Percentiles rank a stretch among this genome's conserved stretches.
These are phyloP conservation scores for Aotearoamyces nothofagi DNA, from an alignment of 2,329 filamentous ascomycete species.

Conservation along the genomic window DNA sequence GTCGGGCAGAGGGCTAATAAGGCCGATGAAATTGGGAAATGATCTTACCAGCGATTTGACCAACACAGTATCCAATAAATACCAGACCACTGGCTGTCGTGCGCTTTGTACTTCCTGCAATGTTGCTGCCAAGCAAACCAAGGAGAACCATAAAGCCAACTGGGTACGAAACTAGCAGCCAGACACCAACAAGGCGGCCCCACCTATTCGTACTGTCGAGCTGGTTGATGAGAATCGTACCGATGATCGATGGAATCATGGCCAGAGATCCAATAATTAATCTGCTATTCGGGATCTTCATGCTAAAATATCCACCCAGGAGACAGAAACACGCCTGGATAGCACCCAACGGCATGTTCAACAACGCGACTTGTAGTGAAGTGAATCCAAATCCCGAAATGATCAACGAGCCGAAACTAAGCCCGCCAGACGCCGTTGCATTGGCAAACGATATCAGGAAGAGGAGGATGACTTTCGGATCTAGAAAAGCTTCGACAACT, in stretches of 20 bases:
- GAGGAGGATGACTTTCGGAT: slow-evolving; percentile 6
- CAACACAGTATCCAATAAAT: slow-evolving; percentile 60
- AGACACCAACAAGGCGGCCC: slow-evolving; percentile 19
- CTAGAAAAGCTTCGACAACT: slow-evolving; percentile 9
- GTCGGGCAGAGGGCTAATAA: slow-evolving; percentile 11
- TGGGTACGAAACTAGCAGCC: slow-evolving; percentile 18
- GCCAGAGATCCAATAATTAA: slow-evolving; percentile 16
- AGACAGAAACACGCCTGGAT: slow-evolving; percentile 10
- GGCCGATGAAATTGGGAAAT: too few species aligned
- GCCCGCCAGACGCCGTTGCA: slow-evolving; percentile 8
- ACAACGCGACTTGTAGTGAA: slow-evolving; percentile 19
- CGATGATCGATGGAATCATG: slow-evolving; percentile 20
- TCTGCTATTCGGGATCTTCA: slow-evolving; percentile 13
- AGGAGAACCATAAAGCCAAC: slow-evolving; percentile 21
- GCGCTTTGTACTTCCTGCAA: slow-evolving; percentile 62
- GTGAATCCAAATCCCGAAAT: slow-evolving; percentile 23
- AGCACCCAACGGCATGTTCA: slow-evolving; percentile 35
- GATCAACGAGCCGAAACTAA: slow-evolving; percentile 21
- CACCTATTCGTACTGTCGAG: slow-evolving; percentile 15
- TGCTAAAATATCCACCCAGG: slow-evolving; percentile 6
- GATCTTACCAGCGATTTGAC: too few species aligned
- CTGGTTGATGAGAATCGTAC: slow-evolving; percentile 18
- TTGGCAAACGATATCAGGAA: slow-evolving; percentile 9
- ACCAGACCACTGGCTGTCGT: slow-evolving; percentile 55
- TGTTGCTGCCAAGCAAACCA: slow-evolving; percentile 41